A percentile compares a stretch with the other conserved stretches of the same genome.
Evolutionary conservation across 495 filamentous ascomycete genomes (phyloP).

Genomic region (Jackrogersella multiformis): DNA sequence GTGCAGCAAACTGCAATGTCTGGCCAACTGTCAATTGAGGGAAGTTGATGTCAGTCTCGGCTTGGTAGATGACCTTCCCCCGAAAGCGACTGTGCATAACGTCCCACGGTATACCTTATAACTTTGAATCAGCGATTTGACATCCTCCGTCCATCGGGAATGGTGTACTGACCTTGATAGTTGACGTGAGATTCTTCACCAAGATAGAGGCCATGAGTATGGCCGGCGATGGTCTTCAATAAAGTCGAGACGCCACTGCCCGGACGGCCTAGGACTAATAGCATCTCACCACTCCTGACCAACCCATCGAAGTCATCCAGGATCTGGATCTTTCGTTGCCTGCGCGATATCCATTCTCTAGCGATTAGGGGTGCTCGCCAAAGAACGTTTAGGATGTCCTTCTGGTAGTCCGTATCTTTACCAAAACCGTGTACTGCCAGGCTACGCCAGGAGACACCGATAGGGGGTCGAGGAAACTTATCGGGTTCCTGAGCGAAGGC

Average conservation of each 20-base stretch:
- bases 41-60: conserved; percentile 72
- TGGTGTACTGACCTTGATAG: conserved; percentile 51
- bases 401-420: conserved; percentile 28
- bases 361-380: conserved; percentile 15
- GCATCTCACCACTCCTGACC: conserved; percentile 78
- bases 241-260: conserved; percentile 65
- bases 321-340: conserved; percentile 60
- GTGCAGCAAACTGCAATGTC: conserved; percentile 69
- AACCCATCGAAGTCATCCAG: conserved; percentile 77
- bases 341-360: conserved; percentile 22
- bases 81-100: conserved; percentile 66
- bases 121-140: background rate
- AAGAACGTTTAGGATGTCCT: conserved; percentile 21
- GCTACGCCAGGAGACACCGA: conserved; percentile 24
- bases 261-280: conserved; percentile 80
- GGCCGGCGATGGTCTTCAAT: conserved; percentile 75
- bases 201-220: conserved; percentile 64
- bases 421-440: conserved; percentile 22
- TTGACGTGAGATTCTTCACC: conserved; percentile 57
- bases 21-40: conserved; percentile 73
- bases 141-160: background rate
- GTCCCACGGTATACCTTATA: conserved; percentile 50
- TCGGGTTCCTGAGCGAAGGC: conserved; percentile 27
- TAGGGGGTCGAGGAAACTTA: conserved; percentile 22
- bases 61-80: conserved; percentile 71